Conservation (phyloP, 2,329 filamentous ascomycete species). For the Aspergillus amoenus region DNA sequence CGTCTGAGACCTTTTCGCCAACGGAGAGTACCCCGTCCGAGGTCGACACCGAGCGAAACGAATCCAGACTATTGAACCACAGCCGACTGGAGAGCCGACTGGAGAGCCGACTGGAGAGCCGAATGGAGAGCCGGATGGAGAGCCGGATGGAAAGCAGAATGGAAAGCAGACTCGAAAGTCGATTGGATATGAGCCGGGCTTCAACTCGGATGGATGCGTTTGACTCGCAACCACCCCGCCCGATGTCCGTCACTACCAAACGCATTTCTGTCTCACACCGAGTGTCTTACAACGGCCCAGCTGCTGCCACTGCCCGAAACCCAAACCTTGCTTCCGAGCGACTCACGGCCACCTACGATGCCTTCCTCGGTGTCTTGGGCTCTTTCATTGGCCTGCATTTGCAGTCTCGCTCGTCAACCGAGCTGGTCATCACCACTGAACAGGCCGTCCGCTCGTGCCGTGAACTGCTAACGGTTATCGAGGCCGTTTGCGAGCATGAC, state of each 20-base stretch:
- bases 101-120: conserved; percentile 25
- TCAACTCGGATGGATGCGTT: conserved; percentile 26
- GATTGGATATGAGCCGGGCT: conserved; percentile 28
- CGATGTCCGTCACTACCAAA: conserved; percentile 43
- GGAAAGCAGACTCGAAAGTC: conserved; percentile 18
- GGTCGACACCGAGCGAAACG: conserved; percentile 28
- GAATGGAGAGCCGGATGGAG: conserved; percentile 14
- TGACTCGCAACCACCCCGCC: conserved; percentile 28
- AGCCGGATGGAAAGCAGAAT: neutral
- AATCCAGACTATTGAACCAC: conserved; percentile 33
- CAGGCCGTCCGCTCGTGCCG: conserved; percentile 81
- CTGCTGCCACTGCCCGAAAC: conserved; percentile 60
- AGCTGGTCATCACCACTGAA: conserved; percentile 78
- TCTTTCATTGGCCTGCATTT: conserved; percentile 93
- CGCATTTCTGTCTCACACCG: conserved; percentile 65
- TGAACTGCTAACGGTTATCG: conserved; percentile 74
- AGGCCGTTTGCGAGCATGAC: conserved; percentile 78
- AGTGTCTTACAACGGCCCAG: conserved; percentile 71
- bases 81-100: conserved; percentile 25
- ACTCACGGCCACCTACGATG: conserved; percentile 77
- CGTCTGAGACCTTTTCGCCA: conserved; percentile 39
- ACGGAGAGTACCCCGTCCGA: conserved; percentile 24
- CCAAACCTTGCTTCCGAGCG: conserved; percentile 80
- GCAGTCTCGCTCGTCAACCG: conserved; percentile 84
- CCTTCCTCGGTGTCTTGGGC: conserved; percentile 84